Percentiles rank a stretch among this genome's conserved stretches.
Conservation (phyloP, 371 early-diverging fungal genomes). For the Neoconidiobolus thromboides region DNA sequence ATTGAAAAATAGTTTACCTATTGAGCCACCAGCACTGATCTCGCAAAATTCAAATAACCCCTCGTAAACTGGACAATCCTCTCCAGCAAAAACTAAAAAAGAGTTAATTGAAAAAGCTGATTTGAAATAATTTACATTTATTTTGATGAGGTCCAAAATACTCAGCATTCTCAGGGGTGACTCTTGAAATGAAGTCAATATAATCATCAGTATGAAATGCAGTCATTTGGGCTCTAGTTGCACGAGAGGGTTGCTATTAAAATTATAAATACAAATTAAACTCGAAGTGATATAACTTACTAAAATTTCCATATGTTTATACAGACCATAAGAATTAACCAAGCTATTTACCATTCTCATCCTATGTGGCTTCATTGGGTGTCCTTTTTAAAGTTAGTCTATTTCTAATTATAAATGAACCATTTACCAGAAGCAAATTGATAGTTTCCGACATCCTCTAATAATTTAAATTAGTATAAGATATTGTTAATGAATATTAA, state of each 20-base stretch:
- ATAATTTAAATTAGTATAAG: background rate
- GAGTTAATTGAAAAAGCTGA: background rate
- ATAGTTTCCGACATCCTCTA: slow-evolving; percentile 73
- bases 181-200: slow-evolving; percentile 84
- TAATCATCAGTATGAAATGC: slow-evolving; percentile 99
- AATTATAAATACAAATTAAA: background rate
- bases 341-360: slow-evolving; percentile 96
- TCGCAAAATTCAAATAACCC: slow-evolving; percentile 92
- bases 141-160: slow-evolving; percentile 57
- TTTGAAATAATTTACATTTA: slow-evolving; percentile 35
- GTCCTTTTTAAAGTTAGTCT: slow-evolving; percentile 23
- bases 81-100: slow-evolving; percentile 29
- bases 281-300: slow-evolving; percentile 17
- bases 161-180: slow-evolving; percentile 85
- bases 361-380: slow-evolving; percentile 99
- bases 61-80: slow-evolving; percentile 97
- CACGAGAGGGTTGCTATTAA: slow-evolving; percentile 60
- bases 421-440: slow-evolving; percentile 60
- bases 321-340: slow-evolving; percentile 86
- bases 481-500: background rate
- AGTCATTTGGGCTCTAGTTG: slow-evolving; percentile 85
- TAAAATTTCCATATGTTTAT: slow-evolving; percentile 83
- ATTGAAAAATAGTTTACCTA: slow-evolving; percentile 30
- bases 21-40: slow-evolving; percentile 86
- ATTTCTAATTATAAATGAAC: background rate